Base-by-base conservation (phyloP, 805 yeast species). In the Candida xyloterini region DNA sequence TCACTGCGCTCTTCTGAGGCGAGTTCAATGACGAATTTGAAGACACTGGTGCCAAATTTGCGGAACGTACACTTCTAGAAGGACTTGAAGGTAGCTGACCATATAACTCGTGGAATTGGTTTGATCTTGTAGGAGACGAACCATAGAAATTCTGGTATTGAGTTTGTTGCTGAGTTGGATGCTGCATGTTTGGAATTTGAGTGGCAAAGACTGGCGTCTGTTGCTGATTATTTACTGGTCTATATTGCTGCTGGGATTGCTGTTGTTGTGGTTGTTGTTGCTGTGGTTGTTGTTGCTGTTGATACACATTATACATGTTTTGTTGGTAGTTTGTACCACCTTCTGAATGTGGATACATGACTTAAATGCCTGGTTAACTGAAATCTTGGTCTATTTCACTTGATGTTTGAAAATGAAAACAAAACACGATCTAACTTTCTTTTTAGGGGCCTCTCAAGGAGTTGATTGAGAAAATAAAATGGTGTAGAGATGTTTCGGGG, bases 81-180 rank as follows among this genome's bases (percentile, higher is more conserved):
- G 67, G 67, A 51, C 64, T 58, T 10, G 57, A 49, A 8, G 66
- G 64, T 6, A 62, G 62, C 45, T 59, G 65, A 2, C 57, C 50
- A 33, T 48, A 50, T 29, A 40, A 18, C 7, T 53, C 56, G 23
- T 43, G 43, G 28, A 48, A 40, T 10, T 43, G 50, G 1, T 43
- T 24, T 2, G 52, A 38, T 29, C 53, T 50, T 4, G 58, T 53
- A 6, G 64, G 60, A 8, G 60, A 52, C 5, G 62, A 52, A 8
- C 54, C 50, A 32, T 43, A 52, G 24, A 45, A 30, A 10, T 35
- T 41, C 15, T 44, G 42, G 28, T 32, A 45, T 32, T 44, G 48
- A 27, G 38, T 43, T 8, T 38, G 55, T 15, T 46, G 34, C 15
- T 53, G 56, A 5, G 53, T 36, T 6, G 51, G 55, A 27, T 46